Evolutionary conservation across 805 yeast genomes (phyloP), one percentile per base, ranked within the genome.

Genomic region (Candida vartiovaarae): DNA sequence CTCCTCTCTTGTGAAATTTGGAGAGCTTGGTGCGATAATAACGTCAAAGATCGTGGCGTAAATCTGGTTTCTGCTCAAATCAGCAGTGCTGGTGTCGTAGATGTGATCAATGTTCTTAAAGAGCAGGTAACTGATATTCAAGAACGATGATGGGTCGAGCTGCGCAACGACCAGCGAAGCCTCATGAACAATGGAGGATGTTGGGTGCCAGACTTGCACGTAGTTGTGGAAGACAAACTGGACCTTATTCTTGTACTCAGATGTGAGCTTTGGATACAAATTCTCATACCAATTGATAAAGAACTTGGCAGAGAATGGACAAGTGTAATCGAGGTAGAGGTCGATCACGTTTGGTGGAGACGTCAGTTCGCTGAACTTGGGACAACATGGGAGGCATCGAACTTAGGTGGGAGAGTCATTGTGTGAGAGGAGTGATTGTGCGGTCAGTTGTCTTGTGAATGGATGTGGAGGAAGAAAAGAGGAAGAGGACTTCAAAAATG

Each of bases 171-270:
- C 89, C 26, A 88, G 61, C 0, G 84, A 72, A 35, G 84, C 83
- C 57, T 88, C 95, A 59, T 83, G 82, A 34, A 79, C 67, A 32
- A 77, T 63, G 5, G 76, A 73, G 1, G 91, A 81, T 44, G 79
- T 76, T 36, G 90, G 82, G 60, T 88, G 96, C 95, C 95, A 88
- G 51, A 95, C 93, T 66, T 88, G 96, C n/a, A 84, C 70, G 34
- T 82, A 88, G 56, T 85, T 82, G 48, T 80, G 73, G 61, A 82
- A 77, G 8, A 79, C 75, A 48, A 85, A 72, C 51, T 77, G 76
- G 53, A 82, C 75, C 47, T 73, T 60, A 45, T 70, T 70, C 2
- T 80, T 74, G 41, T 68, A 64, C 42, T 69, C 63, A 29, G 61
- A 49, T 39, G 72, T 68, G 38, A 81, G 62, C 28, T 57, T 48